Evolutionary conservation across 1,284 basidiomycete genomes (phyloP), one percentile per base, ranked within the genome.

Genomic region (Vanrija humicola): DNA sequence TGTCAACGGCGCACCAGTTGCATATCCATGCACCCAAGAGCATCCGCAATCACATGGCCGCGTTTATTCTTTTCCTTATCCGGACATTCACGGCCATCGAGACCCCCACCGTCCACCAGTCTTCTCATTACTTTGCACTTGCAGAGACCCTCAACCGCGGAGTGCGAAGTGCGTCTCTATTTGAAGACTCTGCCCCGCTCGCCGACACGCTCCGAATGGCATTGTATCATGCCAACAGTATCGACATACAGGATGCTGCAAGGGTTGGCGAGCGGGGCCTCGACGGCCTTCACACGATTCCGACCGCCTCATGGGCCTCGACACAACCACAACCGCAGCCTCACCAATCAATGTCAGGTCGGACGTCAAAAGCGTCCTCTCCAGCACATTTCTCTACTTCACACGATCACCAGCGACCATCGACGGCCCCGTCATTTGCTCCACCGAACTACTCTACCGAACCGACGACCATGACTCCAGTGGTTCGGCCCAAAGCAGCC

Each of bases 21-120:
- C 55, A 56, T 21, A 26, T 46, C 2, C 21, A 23, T 8, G 55
- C 29, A 0, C 50, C 55, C 0, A 25, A 29, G 6, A 48, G 55
- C 21, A 48, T 56, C 9, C 55, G 55, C 42, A 56, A 56, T 38
- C 55, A 56, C 50, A 49, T 56, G 46, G 55, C 50, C 1, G 55
- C 55, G 14, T 56, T 52, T 28, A 34, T 26, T 1, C 50, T 56
- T 9, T 56, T 56, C 38, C 50, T 56, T 1, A 38, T 46, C 0
- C 50, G 55, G 6, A 23, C 26, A 2, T 56, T 56, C 25, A 28
- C 47, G 1, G 16, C 34, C 5, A 52, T 51, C 10, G 25, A 29
- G 5, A 46, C 16, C 5, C 50, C 55, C 7, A 44, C 50, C 1
- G 46, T 52, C 5, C 46, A 46, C 19, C 46, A 52, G 43, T 42